Base-by-base conservation (phyloP, 176 grass and related monocot genomes). In the Otatea glauca region DNA sequence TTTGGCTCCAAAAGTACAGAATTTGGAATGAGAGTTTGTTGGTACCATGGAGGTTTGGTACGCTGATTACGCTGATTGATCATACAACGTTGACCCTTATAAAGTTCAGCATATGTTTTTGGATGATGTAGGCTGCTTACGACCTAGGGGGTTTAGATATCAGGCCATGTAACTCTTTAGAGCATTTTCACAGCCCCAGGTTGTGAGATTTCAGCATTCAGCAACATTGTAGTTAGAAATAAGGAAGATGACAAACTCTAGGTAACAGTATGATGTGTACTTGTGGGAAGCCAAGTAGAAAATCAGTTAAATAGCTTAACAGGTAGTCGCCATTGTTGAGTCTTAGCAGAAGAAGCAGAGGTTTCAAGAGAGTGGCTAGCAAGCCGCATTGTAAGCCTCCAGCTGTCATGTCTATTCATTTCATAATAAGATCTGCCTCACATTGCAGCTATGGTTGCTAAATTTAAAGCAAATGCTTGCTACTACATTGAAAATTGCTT, bases 71-170 rank as follows among this genome's bases (percentile, higher is more conserved):
- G 17, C 68, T 89, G 63, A 74, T 88, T 73, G 91, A 90, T 88
- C 77, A 81, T 75, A 62, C 77, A 74, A 83, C 20, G 27, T 81
- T 61, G 56, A 95, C 13, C 79, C 75, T 51, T 90, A 34, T 68
- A 86, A 88, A 51, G 44, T 87, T 75, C 82, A 76, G 53, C 80
- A 81, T 84, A 85, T 61, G 65, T 89, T 87, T 78, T 82, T 77
- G 42, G 70, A 83, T 83, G 88, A 87, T 75, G 85, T 91, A n/a
- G 84, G 91, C 38, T 89, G 79, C 74, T 84, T 90, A 67, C 0
- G 81, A 64, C 62, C 89, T 63, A 84, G 74, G 72, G 42, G 39
- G 37, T 87, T 88, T 71, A 71, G 50, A 72, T 87, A 89, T 87
- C 82, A 84, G 34, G 43, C 78, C 35, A 87, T 90, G 75, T 79